Evolutionary conservation across 441 rosid species (phyloP).

Genomic region (Gossypium schwendimanii): DNA sequence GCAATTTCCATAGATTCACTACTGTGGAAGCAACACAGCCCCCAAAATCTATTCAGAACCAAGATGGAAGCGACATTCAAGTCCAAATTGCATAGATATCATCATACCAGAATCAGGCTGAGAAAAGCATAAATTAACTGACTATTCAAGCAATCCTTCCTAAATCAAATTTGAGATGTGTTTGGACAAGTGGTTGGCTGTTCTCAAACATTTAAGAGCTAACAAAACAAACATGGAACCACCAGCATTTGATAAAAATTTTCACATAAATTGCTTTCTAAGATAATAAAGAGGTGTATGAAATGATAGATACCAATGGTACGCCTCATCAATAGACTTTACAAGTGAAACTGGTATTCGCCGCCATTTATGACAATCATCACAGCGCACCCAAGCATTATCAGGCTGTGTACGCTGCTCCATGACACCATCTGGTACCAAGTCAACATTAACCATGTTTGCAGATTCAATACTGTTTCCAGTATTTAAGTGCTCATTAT

Average conservation of each 20-base stretch:
- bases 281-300: slow-evolving; percentile 13
- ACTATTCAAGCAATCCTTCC: background rate
- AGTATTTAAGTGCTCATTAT: slow-evolving; percentile 24
- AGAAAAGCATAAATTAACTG: background rate
- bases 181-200: background rate
- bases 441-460: slow-evolving; percentile 33
- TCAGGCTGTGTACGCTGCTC: slow-evolving; percentile 38
- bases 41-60: slow-evolving; percentile 4
- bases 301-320: slow-evolving; percentile 62
- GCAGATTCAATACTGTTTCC: slow-evolving; percentile 23
- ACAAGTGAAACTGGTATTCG: slow-evolving; percentile 74
- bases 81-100: background rate
- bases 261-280: slow-evolving; percentile 10
- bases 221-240: background rate
- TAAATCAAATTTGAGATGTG: background rate
- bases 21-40: slow-evolving; percentile 2
- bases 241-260: background rate
- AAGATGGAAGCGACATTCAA: background rate
- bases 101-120: background rate
- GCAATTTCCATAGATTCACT: slow-evolving; percentile 1
- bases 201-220: background rate
- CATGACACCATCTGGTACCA: slow-evolving; percentile 26
- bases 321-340: slow-evolving; percentile 59
- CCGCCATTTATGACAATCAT: slow-evolving; percentile 92
- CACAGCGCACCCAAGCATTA: slow-evolving; percentile 94